Percentiles rank a stretch among this genome's conserved stretches.
These are phyloP conservation scores for Tuber borchii DNA, from an alignment of 495 filamentous ascomycete genomes.

Conservation along the genomic window DNA sequence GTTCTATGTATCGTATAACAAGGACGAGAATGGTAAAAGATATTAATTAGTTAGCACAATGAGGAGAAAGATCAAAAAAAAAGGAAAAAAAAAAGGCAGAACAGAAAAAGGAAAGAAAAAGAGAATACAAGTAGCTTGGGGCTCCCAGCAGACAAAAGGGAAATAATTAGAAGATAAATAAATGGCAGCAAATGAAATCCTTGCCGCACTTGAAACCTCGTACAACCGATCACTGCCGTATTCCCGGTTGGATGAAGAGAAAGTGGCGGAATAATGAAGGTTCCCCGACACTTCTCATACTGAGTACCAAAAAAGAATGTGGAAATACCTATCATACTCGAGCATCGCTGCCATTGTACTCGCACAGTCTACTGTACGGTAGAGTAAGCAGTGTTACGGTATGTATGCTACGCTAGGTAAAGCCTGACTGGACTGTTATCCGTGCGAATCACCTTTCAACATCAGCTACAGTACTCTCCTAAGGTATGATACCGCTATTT, in stretches of 20 bases:
- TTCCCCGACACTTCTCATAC: not conserved
- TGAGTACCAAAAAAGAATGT: not conserved
- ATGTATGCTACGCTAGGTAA: constrained; percentile 2
- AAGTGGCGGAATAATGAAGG: constrained; percentile 27
- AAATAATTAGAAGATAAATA: constrained; percentile 24
- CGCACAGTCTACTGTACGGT: too few species aligned
- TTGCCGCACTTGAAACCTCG: constrained; percentile 36
- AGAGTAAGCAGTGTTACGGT: not conserved
- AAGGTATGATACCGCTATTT: not conserved
- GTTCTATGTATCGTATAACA: not conserved
- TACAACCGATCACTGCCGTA: constrained; percentile 37
- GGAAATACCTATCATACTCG: not conserved
- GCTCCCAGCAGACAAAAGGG: constrained; percentile 15
- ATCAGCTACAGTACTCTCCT: not conserved
- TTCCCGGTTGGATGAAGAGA: constrained; percentile 21
- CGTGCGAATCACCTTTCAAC: not conserved
- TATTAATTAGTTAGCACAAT: constrained; percentile 25
- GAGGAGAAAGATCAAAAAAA: constrained; percentile 3
- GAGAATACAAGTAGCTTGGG: constrained; percentile 12
- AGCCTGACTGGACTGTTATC: not conserved
- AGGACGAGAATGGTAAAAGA: constrained; percentile 18
- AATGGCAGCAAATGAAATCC: constrained; percentile 28
- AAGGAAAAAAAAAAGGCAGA: not conserved
- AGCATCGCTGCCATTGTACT: not conserved
- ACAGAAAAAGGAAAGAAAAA: constrained; percentile 15